Evolutionary conservation across 306 rosid genomes (phyloP).

Genomic region (Begonia masoniana): DNA sequence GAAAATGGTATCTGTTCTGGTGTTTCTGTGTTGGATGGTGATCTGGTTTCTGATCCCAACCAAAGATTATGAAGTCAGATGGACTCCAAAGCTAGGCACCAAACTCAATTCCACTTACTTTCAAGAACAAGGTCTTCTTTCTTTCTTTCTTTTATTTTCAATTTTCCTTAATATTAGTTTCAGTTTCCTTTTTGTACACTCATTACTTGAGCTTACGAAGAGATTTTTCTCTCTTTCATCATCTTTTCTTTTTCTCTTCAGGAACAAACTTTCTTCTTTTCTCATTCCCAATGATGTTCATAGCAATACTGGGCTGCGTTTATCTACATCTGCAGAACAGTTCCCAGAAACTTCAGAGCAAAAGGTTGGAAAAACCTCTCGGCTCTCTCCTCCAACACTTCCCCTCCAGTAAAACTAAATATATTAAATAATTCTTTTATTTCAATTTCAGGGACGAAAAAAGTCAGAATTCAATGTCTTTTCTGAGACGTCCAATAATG

Average conservation of each 20-base stretch:
- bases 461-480: background rate
- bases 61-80: conserved; percentile 19
- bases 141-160: background rate
- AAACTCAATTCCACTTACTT: conserved; percentile 38
- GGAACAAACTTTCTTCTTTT: conserved; percentile 47
- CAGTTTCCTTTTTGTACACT: background rate
- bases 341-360: conserved; percentile 5
- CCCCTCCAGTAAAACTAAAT: too few species aligned
- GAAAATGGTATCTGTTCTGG: conserved; percentile 16
- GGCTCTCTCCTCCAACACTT: too few species aligned
- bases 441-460: background rate
- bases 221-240: background rate
- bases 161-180: background rate
- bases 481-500: conserved; percentile 25
- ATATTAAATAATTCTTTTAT: too few species aligned
- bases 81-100: conserved; percentile 24
- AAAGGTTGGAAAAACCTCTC: conserved; percentile 11
- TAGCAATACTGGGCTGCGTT: conserved; percentile 37
- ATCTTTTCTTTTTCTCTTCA: background rate
- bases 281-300: conserved; percentile 47
- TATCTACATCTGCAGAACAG: conserved; percentile 31
- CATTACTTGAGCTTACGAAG: background rate
- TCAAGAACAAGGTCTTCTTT: conserved; percentile 34
- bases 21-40: conserved; percentile 36
- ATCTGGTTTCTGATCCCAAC: conserved; percentile 51